Evolutionary conservation across 495 filamentous ascomycete genomes (phyloP).

Genomic region (Aspergillus campestris): DNA sequence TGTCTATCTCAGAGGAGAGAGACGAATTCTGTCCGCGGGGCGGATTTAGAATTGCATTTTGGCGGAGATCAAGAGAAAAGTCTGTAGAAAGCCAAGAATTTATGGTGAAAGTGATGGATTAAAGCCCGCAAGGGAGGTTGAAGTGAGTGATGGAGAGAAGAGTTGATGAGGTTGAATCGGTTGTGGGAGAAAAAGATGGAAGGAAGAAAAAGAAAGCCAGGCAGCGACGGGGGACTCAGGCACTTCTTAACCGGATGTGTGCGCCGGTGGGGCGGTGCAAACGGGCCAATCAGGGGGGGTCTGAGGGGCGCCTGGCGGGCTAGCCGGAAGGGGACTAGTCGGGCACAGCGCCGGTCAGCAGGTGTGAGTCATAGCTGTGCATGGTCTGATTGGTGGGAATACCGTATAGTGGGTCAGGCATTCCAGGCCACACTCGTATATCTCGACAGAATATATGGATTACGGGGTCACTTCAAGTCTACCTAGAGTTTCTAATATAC

Average conservation of each 20-base stretch:
- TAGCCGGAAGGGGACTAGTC: conserved; percentile 16
- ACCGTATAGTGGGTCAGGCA: neutral
- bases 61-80: conserved; percentile 13
- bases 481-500: too few species aligned
- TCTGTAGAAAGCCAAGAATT: conserved; percentile 24
- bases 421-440: too few species aligned
- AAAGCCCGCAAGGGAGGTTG: too few species aligned
- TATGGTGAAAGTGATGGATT: conserved; percentile 22
- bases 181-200: conserved; percentile 1
- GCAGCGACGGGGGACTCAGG: conserved; percentile 32
- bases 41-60: conserved; percentile 47
- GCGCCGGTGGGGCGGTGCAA: conserved; percentile 6
- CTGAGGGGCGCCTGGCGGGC: conserved; percentile 4
- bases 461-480: too few species aligned
- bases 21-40: conserved; percentile 24
- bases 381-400: conserved; percentile 17
- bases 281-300: conserved; percentile 12
- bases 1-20: conserved; percentile 43
- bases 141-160: conserved; percentile 16
- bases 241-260: conserved; percentile 34
- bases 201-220: conserved; percentile 19
- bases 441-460: too few species aligned
- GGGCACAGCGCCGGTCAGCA: conserved; percentile 17
- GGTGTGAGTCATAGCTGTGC: conserved; percentile 33
- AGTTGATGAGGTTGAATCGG: neutral